Evolutionary conservation across 2,329 filamentous ascomycete species (phyloP).

Genomic region (Apiospora saccharicola): DNA sequence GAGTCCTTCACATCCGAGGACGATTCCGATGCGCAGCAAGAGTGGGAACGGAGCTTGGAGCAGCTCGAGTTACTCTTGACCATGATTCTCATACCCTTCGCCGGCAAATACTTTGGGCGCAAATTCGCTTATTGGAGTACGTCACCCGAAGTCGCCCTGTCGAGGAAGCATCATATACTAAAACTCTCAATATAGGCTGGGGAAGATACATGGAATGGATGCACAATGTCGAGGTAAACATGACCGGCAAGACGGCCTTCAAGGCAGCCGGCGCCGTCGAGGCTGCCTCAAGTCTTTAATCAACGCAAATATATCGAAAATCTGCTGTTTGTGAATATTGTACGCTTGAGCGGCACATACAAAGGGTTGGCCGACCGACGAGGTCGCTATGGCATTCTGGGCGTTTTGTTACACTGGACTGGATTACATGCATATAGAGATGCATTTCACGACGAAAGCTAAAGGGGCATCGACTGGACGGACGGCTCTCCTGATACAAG

Average conservation of each 20-base stretch:
- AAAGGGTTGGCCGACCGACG: constrained; percentile 10
- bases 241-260: constrained; percentile 69
- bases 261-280: constrained; percentile 69
- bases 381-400: constrained; percentile 1
- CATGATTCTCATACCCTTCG: constrained; percentile 93
- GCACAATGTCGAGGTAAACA: constrained; percentile 77
- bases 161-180: neutral
- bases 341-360: constrained; percentile 21
- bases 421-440: constrained; percentile 17
- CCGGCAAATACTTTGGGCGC: constrained; percentile 93
- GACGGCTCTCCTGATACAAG: neutral
- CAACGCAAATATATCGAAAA: neutral
- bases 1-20: constrained; percentile 64
- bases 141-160: constrained; percentile 43
- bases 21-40: constrained; percentile 85
- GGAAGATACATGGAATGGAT: constrained; percentile 94
- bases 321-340: neutral
- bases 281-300: constrained; percentile 63
- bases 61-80: constrained; percentile 92
- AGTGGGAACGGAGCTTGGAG: constrained; percentile 94
- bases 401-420: constrained; percentile 17
- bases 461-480: neutral
- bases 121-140: constrained; percentile 97
- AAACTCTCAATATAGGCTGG: constrained; percentile 70
- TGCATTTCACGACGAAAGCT: constrained; percentile 10